These are phyloP conservation scores for Rosa hybrid DNA, from an alignment of 331 rosid genomes.

Conservation along the genomic window DNA sequence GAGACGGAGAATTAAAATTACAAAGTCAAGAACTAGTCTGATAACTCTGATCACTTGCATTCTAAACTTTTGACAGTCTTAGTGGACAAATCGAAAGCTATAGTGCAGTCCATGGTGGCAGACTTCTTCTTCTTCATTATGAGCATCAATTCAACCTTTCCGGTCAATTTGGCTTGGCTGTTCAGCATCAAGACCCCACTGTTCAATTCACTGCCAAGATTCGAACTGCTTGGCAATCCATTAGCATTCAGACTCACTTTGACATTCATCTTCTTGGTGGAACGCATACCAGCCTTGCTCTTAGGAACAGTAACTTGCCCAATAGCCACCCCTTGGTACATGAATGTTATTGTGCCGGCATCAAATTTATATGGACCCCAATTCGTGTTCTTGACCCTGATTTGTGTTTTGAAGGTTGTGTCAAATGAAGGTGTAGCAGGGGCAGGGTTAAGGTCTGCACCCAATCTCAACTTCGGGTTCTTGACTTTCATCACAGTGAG, in stretches of 20 bases:
- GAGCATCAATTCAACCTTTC: slow-evolving; percentile 6
- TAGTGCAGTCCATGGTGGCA: slow-evolving; percentile 35
- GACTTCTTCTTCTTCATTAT: slow-evolving; percentile 6
- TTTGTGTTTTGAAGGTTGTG: slow-evolving; percentile 7
- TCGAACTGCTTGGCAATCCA: not conserved
- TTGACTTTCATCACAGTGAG: slow-evolving; percentile 21
- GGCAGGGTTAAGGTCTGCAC: not conserved
- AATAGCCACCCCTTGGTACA: not conserved
- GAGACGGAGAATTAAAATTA: not conserved
- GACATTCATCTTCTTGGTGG: slow-evolving; percentile 22
- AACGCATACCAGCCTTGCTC: not conserved
- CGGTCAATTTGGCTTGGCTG: slow-evolving; percentile 23
- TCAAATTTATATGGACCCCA: slow-evolving; percentile 7
- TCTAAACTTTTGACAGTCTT: slow-evolving; percentile 1
- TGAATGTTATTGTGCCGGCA: not conserved
- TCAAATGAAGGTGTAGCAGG: slow-evolving; percentile 10
- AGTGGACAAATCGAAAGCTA: not conserved
- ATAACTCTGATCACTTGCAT: not conserved
- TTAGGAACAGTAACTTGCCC: not conserved
- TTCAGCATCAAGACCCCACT: slow-evolving; percentile 33
- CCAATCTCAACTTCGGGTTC: slow-evolving; percentile 16
- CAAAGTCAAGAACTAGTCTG: not conserved
- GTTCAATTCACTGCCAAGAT: slow-evolving; percentile 19
- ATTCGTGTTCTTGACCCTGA: slow-evolving; percentile 19
- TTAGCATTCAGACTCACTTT: not conserved